Percentiles rank a stretch among this genome's conserved stretches.
phyloP scores from a whole-genome alignment of 2,329 filamentous ascomycete genomes.

The Alternaria sp. region DNA sequence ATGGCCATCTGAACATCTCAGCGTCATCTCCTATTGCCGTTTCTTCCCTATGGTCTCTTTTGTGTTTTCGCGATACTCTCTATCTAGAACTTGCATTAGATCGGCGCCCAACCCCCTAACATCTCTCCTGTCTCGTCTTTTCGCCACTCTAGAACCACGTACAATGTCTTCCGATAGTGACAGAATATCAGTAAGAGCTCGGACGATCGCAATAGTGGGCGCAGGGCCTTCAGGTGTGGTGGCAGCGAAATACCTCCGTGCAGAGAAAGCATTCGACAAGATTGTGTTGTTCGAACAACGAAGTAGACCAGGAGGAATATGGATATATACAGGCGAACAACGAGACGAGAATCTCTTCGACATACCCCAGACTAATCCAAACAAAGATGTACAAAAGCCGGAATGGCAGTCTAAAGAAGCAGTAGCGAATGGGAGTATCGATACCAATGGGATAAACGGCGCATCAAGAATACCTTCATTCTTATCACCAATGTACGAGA shows the following conservation, averaged over 20 bases:
- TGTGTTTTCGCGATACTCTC: conserved; percentile 1
- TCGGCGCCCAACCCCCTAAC: neutral
- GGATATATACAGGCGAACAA: conserved; percentile 74
- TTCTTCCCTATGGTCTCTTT: neutral
- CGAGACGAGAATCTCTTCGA: conserved; percentile 56
- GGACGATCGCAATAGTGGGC: conserved; percentile 78
- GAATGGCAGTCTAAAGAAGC: conserved; percentile 52
- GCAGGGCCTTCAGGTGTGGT: conserved; percentile 82
- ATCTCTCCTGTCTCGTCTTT: neutral
- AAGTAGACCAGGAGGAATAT: conserved; percentile 78
- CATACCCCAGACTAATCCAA: conserved; percentile 73
- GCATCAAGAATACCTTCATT: conserved; percentile 64
- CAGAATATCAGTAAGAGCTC: conserved; percentile 53
- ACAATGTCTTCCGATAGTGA: conserved; percentile 20
- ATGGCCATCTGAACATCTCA: neutral
- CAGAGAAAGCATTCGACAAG: conserved; percentile 72
- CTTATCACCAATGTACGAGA: conserved; percentile 83
- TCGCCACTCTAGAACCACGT: neutral
- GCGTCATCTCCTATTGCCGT: neutral
- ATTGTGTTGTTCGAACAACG: conserved; percentile 87
- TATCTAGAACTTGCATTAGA: neutral
- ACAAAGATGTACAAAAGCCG: conserved; percentile 69
- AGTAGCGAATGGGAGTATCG: neutral
- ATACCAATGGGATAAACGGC: neutral
- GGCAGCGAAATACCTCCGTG: conserved; percentile 78